Conservation (phyloP, 2,329 filamentous ascomycete genomes). For the Orbilia javanica region DNA sequence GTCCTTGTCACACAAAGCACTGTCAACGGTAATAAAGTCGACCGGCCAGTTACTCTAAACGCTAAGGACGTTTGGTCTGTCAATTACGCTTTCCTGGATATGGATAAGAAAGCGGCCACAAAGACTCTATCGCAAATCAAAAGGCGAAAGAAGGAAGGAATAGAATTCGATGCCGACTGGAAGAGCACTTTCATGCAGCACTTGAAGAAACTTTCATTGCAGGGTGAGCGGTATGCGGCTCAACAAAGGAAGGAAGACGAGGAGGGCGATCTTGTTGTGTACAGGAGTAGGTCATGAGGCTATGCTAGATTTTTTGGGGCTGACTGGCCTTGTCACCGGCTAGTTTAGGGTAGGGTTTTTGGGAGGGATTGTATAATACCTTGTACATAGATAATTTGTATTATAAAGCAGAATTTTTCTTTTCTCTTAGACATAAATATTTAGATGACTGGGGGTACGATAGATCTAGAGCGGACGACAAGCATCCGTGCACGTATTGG, state of each 20-base stretch:
- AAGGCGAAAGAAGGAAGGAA: conserved; percentile 49
- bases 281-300: conserved; percentile 29
- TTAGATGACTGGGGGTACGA: neutral
- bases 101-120: conserved; percentile 28
- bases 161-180: conserved; percentile 48
- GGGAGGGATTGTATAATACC: neutral
- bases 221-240: conserved; percentile 35
- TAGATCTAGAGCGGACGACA: neutral
- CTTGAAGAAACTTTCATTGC: conserved; percentile 35
- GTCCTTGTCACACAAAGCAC: conserved; percentile 46
- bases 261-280: conserved; percentile 43
- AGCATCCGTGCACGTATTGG: conserved; percentile 16
- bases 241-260: conserved; percentile 40
- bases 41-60: conserved; percentile 20
- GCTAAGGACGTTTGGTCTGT: conserved; percentile 38
- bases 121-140: conserved; percentile 42
- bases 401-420: conserved; percentile 1
- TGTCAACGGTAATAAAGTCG: conserved; percentile 44
- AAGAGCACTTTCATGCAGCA: conserved; percentile 39
- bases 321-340: neutral
- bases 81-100: conserved; percentile 55
- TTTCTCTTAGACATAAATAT: neutral
- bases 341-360: neutral
- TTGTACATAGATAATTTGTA: conserved; percentile 22
- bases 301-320: neutral